Conservation (phyloP, 768 basidiomycete species). For the Boletus tomentosulus region DNA sequence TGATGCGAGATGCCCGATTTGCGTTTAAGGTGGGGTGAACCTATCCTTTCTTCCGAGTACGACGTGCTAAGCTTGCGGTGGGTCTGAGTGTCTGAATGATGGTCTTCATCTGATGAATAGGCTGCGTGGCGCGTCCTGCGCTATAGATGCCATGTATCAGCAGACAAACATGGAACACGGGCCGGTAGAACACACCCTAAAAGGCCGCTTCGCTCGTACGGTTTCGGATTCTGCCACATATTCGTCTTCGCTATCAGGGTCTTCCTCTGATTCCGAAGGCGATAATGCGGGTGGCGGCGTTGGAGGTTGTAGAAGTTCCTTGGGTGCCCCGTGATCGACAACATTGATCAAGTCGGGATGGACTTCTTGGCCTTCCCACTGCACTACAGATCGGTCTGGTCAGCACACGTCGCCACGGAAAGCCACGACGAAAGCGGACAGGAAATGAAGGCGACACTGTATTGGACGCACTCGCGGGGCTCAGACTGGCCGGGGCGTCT, state of each 20-base stretch:
- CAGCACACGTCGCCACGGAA: conserved; percentile 22
- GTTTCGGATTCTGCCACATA: conserved; percentile 50
- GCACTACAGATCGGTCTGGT: conserved; percentile 44
- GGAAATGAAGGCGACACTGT: conserved; percentile 5
- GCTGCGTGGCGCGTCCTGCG: conserved; percentile 41
- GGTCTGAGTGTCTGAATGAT: conserved; percentile 32
- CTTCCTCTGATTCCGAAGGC: conserved; percentile 46
- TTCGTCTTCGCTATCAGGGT: conserved; percentile 64
- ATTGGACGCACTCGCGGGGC: conserved; percentile 4
- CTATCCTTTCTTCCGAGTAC: conserved; percentile 19
- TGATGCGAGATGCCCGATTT: conserved; percentile 41
- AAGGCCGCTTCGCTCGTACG: conserved; percentile 30
- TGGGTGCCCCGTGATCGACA: conserved; percentile 20
- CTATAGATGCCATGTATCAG: conserved; percentile 30
- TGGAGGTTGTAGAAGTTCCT: conserved; percentile 9
- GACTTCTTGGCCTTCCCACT: conserved; percentile 67
- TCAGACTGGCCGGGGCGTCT: conserved; percentile 21
- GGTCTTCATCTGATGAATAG: conserved; percentile 41
- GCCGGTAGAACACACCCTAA: conserved; percentile 41
- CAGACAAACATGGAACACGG: conserved; percentile 5
- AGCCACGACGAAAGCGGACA: conserved; percentile 14
- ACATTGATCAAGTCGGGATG: conserved; percentile 41
- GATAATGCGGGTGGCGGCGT: conserved; percentile 31
- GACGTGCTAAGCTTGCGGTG: conserved; percentile 16
- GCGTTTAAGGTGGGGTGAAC: conserved; percentile 45